Conservation (phyloP, 169 alveolate species). For the Eimeria brunetti region DNA sequence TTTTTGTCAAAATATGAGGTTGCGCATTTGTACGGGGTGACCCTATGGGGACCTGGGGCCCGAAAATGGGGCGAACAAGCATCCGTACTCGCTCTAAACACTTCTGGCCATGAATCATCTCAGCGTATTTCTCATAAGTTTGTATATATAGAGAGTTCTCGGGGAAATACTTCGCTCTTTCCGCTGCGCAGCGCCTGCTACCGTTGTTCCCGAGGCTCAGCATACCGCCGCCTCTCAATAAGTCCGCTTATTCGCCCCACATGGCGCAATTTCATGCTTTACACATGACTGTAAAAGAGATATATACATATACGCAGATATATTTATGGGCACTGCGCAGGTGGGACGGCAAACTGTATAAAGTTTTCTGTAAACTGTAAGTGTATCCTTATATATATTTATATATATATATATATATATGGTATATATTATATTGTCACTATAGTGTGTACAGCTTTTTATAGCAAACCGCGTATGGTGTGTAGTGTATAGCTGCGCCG, state of each 20-base stretch:
- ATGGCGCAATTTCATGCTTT: background rate
- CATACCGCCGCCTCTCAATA: background rate
- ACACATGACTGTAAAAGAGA: too few species aligned
- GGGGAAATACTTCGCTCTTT: background rate
- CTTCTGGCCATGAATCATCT: background rate
- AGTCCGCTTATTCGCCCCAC: background rate
- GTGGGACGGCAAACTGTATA: too few species aligned
- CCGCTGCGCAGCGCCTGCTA: background rate
- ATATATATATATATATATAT: too few species aligned
- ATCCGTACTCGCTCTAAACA: background rate
- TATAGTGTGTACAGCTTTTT: too few species aligned
- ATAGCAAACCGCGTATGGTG: too few species aligned
- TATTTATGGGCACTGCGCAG: too few species aligned
- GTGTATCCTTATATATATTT: too few species aligned
- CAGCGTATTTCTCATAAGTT: background rate
- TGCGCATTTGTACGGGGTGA: slow-evolving; percentile 11
- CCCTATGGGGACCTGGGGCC: slow-evolving; percentile 25
- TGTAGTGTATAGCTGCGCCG: too few species aligned
- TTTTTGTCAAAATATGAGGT: background rate
- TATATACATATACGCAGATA: too few species aligned
- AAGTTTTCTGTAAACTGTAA: too few species aligned
- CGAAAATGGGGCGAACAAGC: background rate
- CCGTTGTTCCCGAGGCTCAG: background rate
- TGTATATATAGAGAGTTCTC: background rate
- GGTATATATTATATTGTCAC: too few species aligned